phyloP scores from a whole-genome alignment of 345 rosid species.

The Trapa incisa region DNA sequence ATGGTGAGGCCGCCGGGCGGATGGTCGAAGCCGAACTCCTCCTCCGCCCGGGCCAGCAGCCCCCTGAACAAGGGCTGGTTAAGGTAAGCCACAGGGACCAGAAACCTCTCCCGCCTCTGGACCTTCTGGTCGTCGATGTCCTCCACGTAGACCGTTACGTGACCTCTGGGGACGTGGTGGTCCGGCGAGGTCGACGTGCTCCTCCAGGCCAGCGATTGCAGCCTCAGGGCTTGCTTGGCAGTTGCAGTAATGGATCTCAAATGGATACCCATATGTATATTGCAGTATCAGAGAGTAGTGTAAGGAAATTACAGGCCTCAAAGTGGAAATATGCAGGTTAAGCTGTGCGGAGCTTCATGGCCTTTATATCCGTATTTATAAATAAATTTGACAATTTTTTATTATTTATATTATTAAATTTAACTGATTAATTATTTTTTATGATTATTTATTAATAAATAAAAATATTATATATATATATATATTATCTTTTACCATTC shows the following conservation, averaged over 20 bases:
- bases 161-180: slow-evolving; percentile 28
- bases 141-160: slow-evolving; percentile 33
- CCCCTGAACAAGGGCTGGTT: slow-evolving; percentile 30
- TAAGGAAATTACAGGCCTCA: no score
- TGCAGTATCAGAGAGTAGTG: no score
- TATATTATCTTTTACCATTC: no score
- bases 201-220: slow-evolving; percentile 18
- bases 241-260: slow-evolving; percentile 19
- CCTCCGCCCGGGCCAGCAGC: slow-evolving; percentile 23
- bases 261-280: slow-evolving; percentile 16
- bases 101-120: slow-evolving; percentile 12
- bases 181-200: not conserved
- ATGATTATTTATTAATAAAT: no score
- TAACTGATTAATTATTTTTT: no score
- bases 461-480: no score
- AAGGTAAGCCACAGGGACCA: slow-evolving; percentile 31
- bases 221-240: slow-evolving; percentile 23
- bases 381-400: no score
- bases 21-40: slow-evolving; percentile 33
- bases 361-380: not conserved
- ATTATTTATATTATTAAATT: no score
- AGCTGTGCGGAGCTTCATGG: not conserved
- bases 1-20: slow-evolving; percentile 42
- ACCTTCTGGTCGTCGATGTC: slow-evolving; percentile 21
- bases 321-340: not conserved